A percentile compares a stretch with the other conserved stretches of the same genome.
Conservation (phyloP, 176 grass and related monocot species). For the Triticum timopheevii region DNA sequence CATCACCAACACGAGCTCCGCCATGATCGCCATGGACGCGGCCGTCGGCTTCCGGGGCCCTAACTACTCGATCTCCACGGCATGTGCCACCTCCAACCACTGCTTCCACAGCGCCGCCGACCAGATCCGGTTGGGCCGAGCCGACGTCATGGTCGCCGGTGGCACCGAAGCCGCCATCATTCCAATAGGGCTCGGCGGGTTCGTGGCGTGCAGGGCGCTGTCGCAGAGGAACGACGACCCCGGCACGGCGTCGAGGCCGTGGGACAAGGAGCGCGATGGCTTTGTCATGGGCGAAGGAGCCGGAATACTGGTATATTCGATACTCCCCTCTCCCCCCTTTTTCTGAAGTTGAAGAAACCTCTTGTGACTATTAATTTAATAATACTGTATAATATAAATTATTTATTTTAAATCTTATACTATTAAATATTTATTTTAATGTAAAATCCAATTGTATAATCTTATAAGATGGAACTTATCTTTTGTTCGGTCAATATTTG, state of each 20-base stretch:
- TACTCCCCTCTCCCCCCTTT: not conserved
- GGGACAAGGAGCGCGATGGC: slow-evolving; percentile 45
- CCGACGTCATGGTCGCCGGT: slow-evolving; percentile 40
- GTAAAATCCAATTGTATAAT: not conserved
- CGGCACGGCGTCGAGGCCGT: slow-evolving; percentile 45
- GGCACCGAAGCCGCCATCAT: slow-evolving; percentile 37
- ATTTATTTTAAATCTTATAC: not conserved
- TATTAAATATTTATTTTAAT: not conserved
- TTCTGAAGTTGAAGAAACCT: too few relatives aligned
- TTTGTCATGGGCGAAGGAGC: slow-evolving; percentile 48
- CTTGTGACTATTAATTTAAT: not conserved
- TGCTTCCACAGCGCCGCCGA: slow-evolving; percentile 36
- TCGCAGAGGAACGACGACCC: slow-evolving; percentile 47
- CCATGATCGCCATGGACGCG: slow-evolving; percentile 29
- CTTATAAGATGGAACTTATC: not conserved
- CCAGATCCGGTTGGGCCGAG: slow-evolving; percentile 42
- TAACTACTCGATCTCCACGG: slow-evolving; percentile 31
- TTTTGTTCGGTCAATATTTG: not conserved
- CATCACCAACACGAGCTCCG: slow-evolving; percentile 25
- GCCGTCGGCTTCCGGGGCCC: not conserved
- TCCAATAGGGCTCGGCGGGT: slow-evolving; percentile 14
- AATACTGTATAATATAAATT: not conserved
- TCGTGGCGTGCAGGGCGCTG: slow-evolving; percentile 35
- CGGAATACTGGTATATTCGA: slow-evolving; percentile 17
- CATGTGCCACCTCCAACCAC: slow-evolving; percentile 49